Conservation (phyloP, 495 filamentous ascomycete genomes). For the Xylaria palmicola region DNA sequence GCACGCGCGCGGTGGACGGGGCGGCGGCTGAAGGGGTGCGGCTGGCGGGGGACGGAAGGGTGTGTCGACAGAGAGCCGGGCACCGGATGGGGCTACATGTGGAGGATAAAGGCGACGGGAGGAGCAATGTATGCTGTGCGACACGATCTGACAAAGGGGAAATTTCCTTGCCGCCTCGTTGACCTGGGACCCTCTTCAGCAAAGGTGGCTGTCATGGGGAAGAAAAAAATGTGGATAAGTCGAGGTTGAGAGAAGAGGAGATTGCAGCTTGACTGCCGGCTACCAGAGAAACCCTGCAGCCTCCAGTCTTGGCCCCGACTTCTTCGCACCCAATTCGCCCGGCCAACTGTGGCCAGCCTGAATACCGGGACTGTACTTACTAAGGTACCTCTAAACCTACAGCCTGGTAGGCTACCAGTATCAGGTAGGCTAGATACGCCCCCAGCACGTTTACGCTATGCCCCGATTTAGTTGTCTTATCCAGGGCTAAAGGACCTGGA, state of each 20-base stretch:
- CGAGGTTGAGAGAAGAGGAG: background rate
- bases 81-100: slow-evolving; percentile 7
- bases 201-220: background rate
- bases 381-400: no score
- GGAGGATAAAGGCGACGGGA: background rate
- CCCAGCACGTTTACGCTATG: no score
- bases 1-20: background rate
- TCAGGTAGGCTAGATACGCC: no score
- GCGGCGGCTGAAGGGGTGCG: background rate
- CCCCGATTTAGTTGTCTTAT: no score
- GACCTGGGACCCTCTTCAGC: slow-evolving; percentile 1
- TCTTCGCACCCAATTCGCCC: no score
- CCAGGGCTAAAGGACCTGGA: no score
- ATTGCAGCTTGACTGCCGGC: background rate
- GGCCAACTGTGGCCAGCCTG: no score
- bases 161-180: slow-evolving; percentile 4
- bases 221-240: slow-evolving; percentile 8
- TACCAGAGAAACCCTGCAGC: background rate
- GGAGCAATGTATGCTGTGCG: background rate
- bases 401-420: no score
- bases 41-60: background rate
- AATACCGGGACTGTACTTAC: no score
- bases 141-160: background rate
- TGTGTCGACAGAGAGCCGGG: slow-evolving; percentile 2
- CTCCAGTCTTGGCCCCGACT: no score